phyloP scores from a whole-genome alignment of 257 asterid genomes.

The Hygrophila difformis region DNA sequence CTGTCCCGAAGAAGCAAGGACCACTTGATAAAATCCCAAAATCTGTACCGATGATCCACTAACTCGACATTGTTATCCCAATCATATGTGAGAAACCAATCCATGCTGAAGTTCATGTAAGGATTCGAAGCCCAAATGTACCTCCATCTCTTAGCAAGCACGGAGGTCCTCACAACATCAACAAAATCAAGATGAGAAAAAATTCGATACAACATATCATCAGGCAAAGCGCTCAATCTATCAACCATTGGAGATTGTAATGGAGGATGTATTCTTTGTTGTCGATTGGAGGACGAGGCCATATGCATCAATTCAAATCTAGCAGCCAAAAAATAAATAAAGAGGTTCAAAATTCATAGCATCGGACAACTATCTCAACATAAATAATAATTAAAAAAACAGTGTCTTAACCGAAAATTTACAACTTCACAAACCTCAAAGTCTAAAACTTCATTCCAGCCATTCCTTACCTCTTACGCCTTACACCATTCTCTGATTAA shows the following conservation, averaged over 20 bases:
- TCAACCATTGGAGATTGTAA: too few species aligned
- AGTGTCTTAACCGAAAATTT: too few species aligned
- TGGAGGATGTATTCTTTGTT: not conserved
- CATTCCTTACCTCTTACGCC: too few species aligned
- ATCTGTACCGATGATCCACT: slow-evolving; percentile 8
- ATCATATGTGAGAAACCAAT: slow-evolving; percentile 11
- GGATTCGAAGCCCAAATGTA: slow-evolving; percentile 15
- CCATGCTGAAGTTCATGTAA: slow-evolving; percentile 17
- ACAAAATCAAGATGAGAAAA: slow-evolving; percentile 16
- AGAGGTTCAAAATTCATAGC: too few species aligned
- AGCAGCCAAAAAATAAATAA: slow-evolving; percentile 4
- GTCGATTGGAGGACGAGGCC: slow-evolving; percentile 5
- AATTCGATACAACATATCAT: slow-evolving; percentile 15
- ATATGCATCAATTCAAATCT: slow-evolving; percentile 3
- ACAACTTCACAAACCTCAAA: too few species aligned
- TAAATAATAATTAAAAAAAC: too few species aligned
- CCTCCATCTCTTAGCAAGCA: slow-evolving; percentile 24
- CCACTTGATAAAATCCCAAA: slow-evolving; percentile 22
- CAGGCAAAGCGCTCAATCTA: slow-evolving; percentile 17
- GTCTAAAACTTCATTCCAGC: too few species aligned
- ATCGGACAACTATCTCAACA: not conserved
- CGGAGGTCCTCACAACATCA: slow-evolving; percentile 16
- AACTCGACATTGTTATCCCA: not conserved
- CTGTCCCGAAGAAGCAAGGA: slow-evolving; percentile 10
- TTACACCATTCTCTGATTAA: too few species aligned